Evolutionary conservation across 805 yeast genomes (phyloP).

Genomic region (Pichia thaimueangensis): DNA sequence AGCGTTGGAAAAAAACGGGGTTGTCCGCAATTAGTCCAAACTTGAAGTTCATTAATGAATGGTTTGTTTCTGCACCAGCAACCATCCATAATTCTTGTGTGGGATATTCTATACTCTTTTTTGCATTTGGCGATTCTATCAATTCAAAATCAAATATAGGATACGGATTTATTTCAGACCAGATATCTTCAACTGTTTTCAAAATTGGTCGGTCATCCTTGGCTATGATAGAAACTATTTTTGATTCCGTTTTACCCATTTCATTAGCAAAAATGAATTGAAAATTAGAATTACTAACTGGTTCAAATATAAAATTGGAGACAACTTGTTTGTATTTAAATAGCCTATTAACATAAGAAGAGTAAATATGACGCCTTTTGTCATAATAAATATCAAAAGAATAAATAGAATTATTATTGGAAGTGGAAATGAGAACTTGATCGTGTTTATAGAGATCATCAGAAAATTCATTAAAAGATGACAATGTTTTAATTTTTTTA

Average conservation of each 20-base stretch:
- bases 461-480: conserved; percentile 10
- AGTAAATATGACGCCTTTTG: conserved; percentile 15
- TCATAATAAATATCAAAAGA: conserved; percentile 23
- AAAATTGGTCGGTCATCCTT: conserved; percentile 14
- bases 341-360: conserved; percentile 15
- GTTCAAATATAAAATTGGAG: conserved; percentile 23
- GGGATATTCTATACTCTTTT: conserved; percentile 16
- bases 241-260: conserved; percentile 22
- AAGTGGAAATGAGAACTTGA: conserved; percentile 25
- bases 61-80: conserved; percentile 22
- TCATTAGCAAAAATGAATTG: conserved; percentile 22
- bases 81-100: conserved; percentile 28
- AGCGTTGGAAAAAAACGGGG: too few relatives aligned
- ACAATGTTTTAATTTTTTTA: conserved; percentile 8
- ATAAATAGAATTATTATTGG: conserved; percentile 17
- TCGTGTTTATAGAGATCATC: conserved; percentile 18
- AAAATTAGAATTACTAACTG: conserved; percentile 12
- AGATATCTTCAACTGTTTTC: conserved; percentile 18
- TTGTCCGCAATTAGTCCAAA: conserved; percentile 23
- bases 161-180: conserved; percentile 18
- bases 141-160: conserved; percentile 25
- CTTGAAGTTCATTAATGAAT: conserved; percentile 22
- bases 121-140: conserved; percentile 15
- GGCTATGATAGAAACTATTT: conserved; percentile 14
- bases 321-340: conserved; percentile 20